phyloP scores from a whole-genome alignment of 371 early-diverging fungal species.

The Enterospora canceri region DNA sequence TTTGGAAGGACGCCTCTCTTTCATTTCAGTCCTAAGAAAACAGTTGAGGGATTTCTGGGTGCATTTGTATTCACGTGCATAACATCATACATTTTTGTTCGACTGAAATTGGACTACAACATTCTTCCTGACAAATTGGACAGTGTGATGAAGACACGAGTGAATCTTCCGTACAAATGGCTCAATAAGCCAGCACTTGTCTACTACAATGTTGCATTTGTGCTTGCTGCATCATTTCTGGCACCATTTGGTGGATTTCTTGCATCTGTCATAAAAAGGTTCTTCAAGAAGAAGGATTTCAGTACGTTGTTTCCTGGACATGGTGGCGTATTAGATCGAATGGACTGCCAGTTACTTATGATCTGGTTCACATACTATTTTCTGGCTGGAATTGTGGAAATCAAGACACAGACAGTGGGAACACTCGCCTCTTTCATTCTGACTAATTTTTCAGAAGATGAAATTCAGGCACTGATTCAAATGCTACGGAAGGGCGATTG shows the following conservation, averaged over 20 bases:
- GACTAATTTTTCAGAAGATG: constrained; percentile 9
- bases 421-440: background rate
- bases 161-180: background rate
- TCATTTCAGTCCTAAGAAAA: constrained; percentile 88
- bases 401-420: constrained; percentile 3
- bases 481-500: background rate
- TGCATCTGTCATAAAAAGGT: constrained; percentile 83
- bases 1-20: constrained; percentile 81
- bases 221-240: constrained; percentile 79
- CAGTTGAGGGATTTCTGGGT: constrained; percentile 94
- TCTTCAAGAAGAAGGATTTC: constrained; percentile 93
- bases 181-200: constrained; percentile 62
- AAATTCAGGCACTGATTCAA: constrained; percentile 13
- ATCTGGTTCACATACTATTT: constrained; percentile 80
- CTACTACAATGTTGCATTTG: constrained; percentile 71
- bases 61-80: constrained; percentile 71
- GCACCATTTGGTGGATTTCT: constrained; percentile 98
- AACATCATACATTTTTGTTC: constrained; percentile 67
- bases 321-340: constrained; percentile 91
- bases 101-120: background rate
- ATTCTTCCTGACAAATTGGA: background rate
- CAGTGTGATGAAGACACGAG: background rate
- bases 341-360: constrained; percentile 93
- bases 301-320: constrained; percentile 75
- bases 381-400: constrained; percentile 17